Evolutionary conservation across 2,329 filamentous ascomycete genomes (phyloP), one percentile per base, ranked within the genome.

Genomic region (Colletotrichum horii): DNA sequence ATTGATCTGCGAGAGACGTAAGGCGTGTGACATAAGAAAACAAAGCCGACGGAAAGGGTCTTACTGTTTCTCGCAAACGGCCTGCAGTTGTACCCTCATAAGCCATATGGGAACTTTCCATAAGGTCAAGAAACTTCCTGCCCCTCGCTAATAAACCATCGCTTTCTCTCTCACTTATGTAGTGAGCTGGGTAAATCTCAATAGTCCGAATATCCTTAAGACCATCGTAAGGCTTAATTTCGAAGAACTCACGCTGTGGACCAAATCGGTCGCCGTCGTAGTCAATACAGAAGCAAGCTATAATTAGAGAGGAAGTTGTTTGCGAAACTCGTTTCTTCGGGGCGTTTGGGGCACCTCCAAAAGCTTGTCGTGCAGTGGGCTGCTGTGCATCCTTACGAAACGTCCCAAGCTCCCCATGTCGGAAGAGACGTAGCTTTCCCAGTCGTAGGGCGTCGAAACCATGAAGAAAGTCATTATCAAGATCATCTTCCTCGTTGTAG

Each of bases 21-120:
- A 43, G 38, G n/a, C 4, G 16, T 43, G 9, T 43, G 38, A 43
- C 4, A 4, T 16, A 8, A 43, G 19, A 43, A 19, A 9, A 19
- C 11, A n/a, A 19, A 43, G n/a, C 11, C 9, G 38, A 43, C 8
- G 8, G 16, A 16, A 43, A n/a, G 38, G 9, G 9, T 43, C 38
- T 43, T 16, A 43, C 38, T 43, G 80, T 78, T 68, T 81, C 78
- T 8, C 74, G 76, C 28, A 66, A 78, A 30, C 61, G 69, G 3
- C 77, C 78, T 24, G 80, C 58, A 1, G 82, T 81, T 9, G 78
- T 69, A 2, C 82, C 81, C 16, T 80, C 78, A 43, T 83, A 83
- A 8, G 79, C 75, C 75, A 80, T 79, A 48, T 83, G 80, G 19
- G 80, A 80, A 6, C 79, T 74, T 2, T 58, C 65, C 1, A 77